Base-by-base conservation (phyloP, 768 basidiomycete genomes). In the Tylopilus plumbeoviolaceoides region DNA sequence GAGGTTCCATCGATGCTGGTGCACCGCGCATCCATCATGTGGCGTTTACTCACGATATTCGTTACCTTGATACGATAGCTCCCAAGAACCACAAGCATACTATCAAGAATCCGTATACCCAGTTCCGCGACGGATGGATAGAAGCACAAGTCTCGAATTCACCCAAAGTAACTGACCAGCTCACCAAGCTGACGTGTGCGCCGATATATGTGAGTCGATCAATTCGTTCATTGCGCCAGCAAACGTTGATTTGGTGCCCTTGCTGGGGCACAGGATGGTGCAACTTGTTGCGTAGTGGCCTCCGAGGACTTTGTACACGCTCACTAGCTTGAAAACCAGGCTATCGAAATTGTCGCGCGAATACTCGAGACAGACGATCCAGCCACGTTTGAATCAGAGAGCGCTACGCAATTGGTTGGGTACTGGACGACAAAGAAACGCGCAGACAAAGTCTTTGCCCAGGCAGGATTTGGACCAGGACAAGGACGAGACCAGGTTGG, bases 131-230 rank as follows among this genome's bases (percentile, higher is more conserved):
- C 55, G 85, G 84, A 4, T 89, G 86, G 84, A 83, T 74, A 28
- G 80, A 79, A 14, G 82, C 88, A 53, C 78, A 91, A 60, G 79
- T 90, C 27, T 67, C 88, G 50, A 73, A 76, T 5, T 79, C 87
- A 4, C 77, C 79, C 7, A 83, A 83, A 68, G 81, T 91, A 59
- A 83, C 75, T 27, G 81, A 80, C 30, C 78, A 85, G 59, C 72
- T 89, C 35, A 91, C 89, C 0, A 86, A 85, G 66, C 82, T 79
- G 64, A 91, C 90, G 87, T 91, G 87, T 62, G 88, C n/a, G 85
- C 89, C 89, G 0, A 91, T 89, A n/a, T 90, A 81, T 35, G 87
- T 82, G 51, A 55, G 78, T 62, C n/a, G 7, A 17, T 12, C 7
- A 18, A 41, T 41, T 18, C n/a, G 12, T 20, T 15, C 35, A n/a